Base-by-base conservation (phyloP, 176 grass and related monocot species). In the Carex littledalei region DNA sequence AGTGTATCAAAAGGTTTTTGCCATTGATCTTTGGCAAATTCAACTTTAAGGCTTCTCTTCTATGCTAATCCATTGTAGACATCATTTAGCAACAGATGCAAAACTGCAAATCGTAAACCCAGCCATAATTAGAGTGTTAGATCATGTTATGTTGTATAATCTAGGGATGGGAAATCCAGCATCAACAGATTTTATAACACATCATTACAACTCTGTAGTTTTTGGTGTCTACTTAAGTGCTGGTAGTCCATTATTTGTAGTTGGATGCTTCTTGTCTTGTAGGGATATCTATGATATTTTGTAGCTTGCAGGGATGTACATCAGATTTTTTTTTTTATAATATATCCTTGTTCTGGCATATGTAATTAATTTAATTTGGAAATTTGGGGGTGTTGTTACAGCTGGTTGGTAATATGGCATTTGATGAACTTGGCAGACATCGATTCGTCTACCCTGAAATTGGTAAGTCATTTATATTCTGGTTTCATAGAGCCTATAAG, bases 391-490 rank as follows among this genome's bases (percentile, higher is more conserved):
- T 34, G 14, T 78, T 56, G 14, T 78, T 86, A 87, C 91, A 97
- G 92, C 91, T 94, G 81, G 73, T 91, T 53, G 63, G 71, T 90
- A 84, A 93, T 90, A 90, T 94, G 50, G 83, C 87, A 64, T 85
- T 50, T 22, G 17, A 88, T 84, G 90, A 91, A 91, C 54, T 64
- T 78, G 80, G 62, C 71, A 89, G 84, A 94, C 68, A 74, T 56
- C 79, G 64, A 88, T 84, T 84, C 77, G 32, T 81, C 65, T 84
- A 37, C 88, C 79, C 73, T 53, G 85, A 79, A 50, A 43, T 64
- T 43, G 47, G 87, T 92, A 57, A 78, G 74, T 78, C 20, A 16
- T 77, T 55, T 77, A 15, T 77, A 47, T 76, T 31, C 4, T 77
- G 31, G 20, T 55, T 77, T 49, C 49, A 55, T 77, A 31, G 21